Percentiles rank a stretch among this genome's conserved stretches.
phyloP scores from a whole-genome alignment of 192 early-diverging fungal genomes.

The Coemansia sp. region DNA sequence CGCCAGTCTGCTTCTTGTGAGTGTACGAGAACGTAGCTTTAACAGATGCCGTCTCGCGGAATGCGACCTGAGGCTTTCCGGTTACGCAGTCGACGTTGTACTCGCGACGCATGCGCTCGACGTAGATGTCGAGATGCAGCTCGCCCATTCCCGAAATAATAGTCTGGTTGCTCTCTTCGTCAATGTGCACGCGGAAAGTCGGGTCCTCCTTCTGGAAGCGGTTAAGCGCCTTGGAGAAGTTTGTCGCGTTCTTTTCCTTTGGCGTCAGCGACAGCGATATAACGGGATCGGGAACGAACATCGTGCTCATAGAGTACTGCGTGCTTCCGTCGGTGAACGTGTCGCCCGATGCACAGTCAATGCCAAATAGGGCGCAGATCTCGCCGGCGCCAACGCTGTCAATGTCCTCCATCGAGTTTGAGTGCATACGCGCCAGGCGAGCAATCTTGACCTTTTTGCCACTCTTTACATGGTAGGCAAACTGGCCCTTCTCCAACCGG shows the following conservation, averaged over 20 bases:
- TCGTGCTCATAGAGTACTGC: constrained; percentile 90
- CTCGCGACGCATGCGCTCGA: constrained; percentile 98
- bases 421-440: constrained; percentile 97
- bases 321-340: constrained; percentile 90
- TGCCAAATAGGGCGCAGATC: constrained; percentile 97
- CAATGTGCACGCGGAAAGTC: constrained; percentile 80
- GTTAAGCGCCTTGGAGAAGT: constrained; percentile 69
- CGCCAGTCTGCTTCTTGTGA: constrained; percentile 98
- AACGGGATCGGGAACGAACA: constrained; percentile 96
- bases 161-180: constrained; percentile 80
- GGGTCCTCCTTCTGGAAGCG: constrained; percentile 85
- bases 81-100: constrained; percentile 93
- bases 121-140: constrained; percentile 88
- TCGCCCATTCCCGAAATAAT: constrained; percentile 91
- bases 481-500: constrained; percentile 79
- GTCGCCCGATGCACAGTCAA: constrained; percentile 96
- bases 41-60: constrained; percentile 86
- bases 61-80: constrained; percentile 97
- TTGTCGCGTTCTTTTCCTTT: constrained; percentile 82
- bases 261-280: constrained; percentile 92
- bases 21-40: constrained; percentile 88
- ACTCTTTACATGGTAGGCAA: constrained; percentile 83
- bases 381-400: constrained; percentile 90
- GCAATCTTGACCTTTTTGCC: constrained; percentile 95
- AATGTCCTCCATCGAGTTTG: constrained; percentile 97